A percentile compares a stretch with the other conserved stretches of the same genome.
Conservation (phyloP, 768 basidiomycete species). For the Tremella mesenterica region DNA sequence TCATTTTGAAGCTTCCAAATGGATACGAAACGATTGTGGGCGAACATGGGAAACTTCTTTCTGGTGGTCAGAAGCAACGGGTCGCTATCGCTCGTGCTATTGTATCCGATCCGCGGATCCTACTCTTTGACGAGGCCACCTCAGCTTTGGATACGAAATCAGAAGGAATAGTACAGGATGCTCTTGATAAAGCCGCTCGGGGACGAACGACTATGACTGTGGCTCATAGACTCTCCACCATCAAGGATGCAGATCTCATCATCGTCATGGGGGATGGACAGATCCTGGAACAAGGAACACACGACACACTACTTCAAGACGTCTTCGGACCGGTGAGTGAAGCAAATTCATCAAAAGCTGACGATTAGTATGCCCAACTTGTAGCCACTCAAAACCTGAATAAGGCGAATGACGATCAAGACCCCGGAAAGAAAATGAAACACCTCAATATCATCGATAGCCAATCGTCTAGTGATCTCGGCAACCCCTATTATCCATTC, state of each 20-base stretch:
- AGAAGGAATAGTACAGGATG: constrained; percentile 77
- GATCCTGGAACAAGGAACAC: constrained; percentile 71
- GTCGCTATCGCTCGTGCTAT: constrained; percentile 65
- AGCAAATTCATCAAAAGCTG: too few relatives aligned
- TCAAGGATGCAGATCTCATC: constrained; percentile 64
- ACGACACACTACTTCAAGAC: constrained; percentile 49
- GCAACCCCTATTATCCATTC: too few relatives aligned
- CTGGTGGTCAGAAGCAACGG: constrained; percentile 81
- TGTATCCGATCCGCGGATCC: constrained; percentile 74
- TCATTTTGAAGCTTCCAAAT: constrained; percentile 67
- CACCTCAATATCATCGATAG: constrained; percentile 16
- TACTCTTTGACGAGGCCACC: constrained; percentile 74
- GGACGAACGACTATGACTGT: constrained; percentile 52
- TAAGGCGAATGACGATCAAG: too few relatives aligned
- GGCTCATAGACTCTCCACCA: constrained; percentile 51
- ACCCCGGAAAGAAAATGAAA: too few relatives aligned
- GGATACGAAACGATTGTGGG: constrained; percentile 85
- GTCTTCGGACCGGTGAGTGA: too few relatives aligned
- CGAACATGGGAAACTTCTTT: constrained; percentile 74
- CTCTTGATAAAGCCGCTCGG: constrained; percentile 71
- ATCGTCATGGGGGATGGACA: constrained; percentile 80
- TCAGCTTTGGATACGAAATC: constrained; percentile 82
- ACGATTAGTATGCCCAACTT: constrained; percentile 40
- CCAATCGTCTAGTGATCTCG: too few relatives aligned
- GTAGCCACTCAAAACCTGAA: constrained; percentile 42